Evolutionary conservation across 1,284 basidiomycete species (phyloP), one percentile per base, ranked within the genome.

Genomic region (Bothia castanella): DNA sequence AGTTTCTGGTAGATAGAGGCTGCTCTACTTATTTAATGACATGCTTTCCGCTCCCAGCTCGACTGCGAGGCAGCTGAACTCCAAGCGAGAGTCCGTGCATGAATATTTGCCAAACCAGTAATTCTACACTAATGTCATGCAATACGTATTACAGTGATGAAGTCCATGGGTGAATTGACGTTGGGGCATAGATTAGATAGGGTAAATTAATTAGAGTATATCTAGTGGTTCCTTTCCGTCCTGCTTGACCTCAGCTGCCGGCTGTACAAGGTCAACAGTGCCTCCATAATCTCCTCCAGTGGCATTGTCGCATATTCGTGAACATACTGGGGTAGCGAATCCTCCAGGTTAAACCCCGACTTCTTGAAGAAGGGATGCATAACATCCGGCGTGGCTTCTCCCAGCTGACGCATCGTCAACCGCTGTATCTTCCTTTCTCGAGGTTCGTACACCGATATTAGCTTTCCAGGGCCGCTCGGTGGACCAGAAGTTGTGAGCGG

Each of bases 321-420:
- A 40, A 92, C 87, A 60, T 90, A 90, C 56, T 87, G 85, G 2
- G 91, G 92, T 17, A 93, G 64, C 1, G 87, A 83, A 56, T 91
- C 87, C 61, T 88, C 86, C 41, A 92, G 70, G 57, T 82, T 89
- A 67, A 89, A 85, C 2, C 88, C 87, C 29, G 90, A 85, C 61
- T 82, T 87, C 61, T 89, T 89, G 69, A 89, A 88, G 68, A 89
- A 89, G 35, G 89, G 80, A 72, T 87, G 86, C 88, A 85, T 90
- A 11, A 92, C 87, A 61, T 92, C 88, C 2, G 88, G 88, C 1
- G 91, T 92, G 14, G 87, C 89, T 65, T 92, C 88, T 31, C 92
- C 92, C 10, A 94, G 73, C 63, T 92, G 87, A 41, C 85, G 79
- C 77, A 94, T 85, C 25, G 85, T 88, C 46, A 89, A 64, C 20